Evolutionary conservation across 23 red algal genomes (phyloP).

Genomic region (Chondrus crispus): DNA sequence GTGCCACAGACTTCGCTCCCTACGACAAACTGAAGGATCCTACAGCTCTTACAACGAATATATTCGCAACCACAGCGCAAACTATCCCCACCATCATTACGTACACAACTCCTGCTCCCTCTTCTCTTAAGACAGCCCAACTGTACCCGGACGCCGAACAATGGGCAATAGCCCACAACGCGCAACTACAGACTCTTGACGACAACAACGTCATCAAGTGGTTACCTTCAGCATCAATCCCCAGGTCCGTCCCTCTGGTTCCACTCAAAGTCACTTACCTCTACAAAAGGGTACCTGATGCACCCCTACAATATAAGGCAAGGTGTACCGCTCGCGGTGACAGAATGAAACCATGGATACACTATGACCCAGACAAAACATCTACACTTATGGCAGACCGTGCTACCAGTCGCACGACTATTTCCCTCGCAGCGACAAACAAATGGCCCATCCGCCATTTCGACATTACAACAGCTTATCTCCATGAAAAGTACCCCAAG

Average conservation of each 20-base stretch:
- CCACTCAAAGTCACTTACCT: neutral
- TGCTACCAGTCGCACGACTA: neutral
- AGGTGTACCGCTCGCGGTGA: neutral
- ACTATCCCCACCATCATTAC: too few species aligned
- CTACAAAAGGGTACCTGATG: neutral
- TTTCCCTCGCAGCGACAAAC: neutral
- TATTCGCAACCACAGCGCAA: too few species aligned
- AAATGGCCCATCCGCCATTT: neutral
- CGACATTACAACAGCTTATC: slow-evolving; percentile 1
- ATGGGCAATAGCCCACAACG: neutral
- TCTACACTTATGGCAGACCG: neutral
- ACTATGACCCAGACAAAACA: neutral
- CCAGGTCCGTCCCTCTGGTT: neutral
- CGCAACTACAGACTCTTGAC: neutral
- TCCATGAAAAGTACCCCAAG: neutral
- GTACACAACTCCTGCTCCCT: too few species aligned
- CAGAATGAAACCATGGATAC: neutral
- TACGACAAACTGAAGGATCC: too few species aligned
- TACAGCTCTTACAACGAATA: too few species aligned
- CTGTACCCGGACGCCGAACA: neutral
- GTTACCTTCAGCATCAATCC: neutral
- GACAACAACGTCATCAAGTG: neutral
- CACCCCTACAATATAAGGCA: neutral
- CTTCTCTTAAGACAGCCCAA: too few species aligned
- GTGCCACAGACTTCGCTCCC: neutral